A percentile compares a stretch with the other conserved stretches of the same genome.
Conservation (phyloP, 164 flowering plant species). For the Pachysandra terminalis region DNA sequence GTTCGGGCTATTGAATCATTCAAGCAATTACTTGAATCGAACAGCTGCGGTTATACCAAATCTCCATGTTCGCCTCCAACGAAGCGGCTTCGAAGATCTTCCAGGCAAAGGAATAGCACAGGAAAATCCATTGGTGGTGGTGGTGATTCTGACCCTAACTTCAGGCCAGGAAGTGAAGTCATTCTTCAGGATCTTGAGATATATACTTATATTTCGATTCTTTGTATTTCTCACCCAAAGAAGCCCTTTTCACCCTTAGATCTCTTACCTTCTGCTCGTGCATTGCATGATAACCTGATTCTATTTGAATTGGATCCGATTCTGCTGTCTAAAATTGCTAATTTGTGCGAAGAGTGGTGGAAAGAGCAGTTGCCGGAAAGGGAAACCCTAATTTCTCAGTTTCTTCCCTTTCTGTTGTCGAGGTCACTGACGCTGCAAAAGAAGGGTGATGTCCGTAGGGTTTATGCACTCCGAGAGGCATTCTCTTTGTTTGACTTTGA, state of each 20-base stretch:
- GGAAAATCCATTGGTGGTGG: constrained; percentile 9
- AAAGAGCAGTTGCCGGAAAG: constrained; percentile 53
- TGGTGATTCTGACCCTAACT: neutral
- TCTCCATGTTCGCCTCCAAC: constrained; percentile 58
- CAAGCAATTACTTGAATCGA: constrained; percentile 21
- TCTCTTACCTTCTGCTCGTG: constrained; percentile 46
- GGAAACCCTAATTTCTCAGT: constrained; percentile 74
- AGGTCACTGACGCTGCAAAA: constrained; percentile 59
- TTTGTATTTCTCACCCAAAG: constrained; percentile 65
- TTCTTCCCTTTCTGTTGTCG: constrained; percentile 70
- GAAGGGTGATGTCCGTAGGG: constrained; percentile 78
- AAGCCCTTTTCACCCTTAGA: constrained; percentile 37
- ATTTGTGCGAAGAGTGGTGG: constrained; percentile 93
- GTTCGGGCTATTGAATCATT: constrained; percentile 44
- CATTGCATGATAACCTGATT: constrained; percentile 66
- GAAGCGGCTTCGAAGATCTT: constrained; percentile 59
- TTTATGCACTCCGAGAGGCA: constrained; percentile 71
- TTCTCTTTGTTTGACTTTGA: constrained; percentile 78
- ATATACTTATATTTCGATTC: constrained; percentile 33
- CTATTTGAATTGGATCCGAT: constrained; percentile 60
- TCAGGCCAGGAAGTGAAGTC: neutral
- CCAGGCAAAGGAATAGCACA: constrained; percentile 23
- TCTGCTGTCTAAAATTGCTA: constrained; percentile 49
- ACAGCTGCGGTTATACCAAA: neutral
- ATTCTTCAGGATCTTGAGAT: constrained; percentile 41